Percentiles rank a stretch among this genome's conserved stretches.
These are phyloP conservation scores for Babesia ovis DNA, from an alignment of 169 alveolate genomes.

Conservation along the genomic window DNA sequence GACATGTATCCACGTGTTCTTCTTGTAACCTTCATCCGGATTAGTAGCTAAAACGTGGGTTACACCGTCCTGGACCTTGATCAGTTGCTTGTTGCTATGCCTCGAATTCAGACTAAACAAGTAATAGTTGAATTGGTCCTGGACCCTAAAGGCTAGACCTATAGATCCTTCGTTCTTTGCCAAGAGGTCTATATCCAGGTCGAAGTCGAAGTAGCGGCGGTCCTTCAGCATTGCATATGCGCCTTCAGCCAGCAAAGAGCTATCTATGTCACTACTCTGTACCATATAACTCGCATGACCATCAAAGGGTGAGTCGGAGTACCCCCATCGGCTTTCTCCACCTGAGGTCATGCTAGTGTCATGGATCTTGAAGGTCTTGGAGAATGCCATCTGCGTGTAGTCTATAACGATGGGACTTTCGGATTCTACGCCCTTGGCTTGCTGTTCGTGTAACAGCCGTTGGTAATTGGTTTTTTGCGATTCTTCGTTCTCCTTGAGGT, in stretches of 20 bases:
- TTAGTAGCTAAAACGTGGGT: slow-evolving; percentile 74
- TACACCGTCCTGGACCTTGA: slow-evolving; percentile 82
- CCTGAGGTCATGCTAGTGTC: slow-evolving; percentile 77
- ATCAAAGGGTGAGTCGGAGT: slow-evolving; percentile 79
- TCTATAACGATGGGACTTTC: slow-evolving; percentile 77
- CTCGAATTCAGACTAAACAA: slow-evolving; percentile 79
- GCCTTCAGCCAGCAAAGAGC: slow-evolving; percentile 80
- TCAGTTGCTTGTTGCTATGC: slow-evolving; percentile 76
- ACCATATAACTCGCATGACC: slow-evolving; percentile 81
- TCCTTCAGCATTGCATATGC: slow-evolving; percentile 80
- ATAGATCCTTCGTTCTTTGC: slow-evolving; percentile 80
- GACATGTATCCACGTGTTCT: slow-evolving; percentile 77
- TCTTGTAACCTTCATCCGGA: slow-evolving; percentile 76
- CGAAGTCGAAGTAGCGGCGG: slow-evolving; percentile 81
- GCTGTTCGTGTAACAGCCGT: slow-evolving; percentile 63
- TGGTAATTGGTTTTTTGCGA: slow-evolving; percentile 33
- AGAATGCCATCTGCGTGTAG: slow-evolving; percentile 79
- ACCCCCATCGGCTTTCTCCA: slow-evolving; percentile 86
- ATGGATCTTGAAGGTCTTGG: slow-evolving; percentile 77
- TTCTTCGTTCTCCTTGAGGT: slow-evolving; percentile 24
- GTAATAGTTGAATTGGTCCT: slow-evolving; percentile 83
- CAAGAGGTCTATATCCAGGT: slow-evolving; percentile 73
- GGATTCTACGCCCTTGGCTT: slow-evolving; percentile 75
- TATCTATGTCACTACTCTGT: slow-evolving; percentile 79
- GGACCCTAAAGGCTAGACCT: slow-evolving; percentile 85